Conservation (phyloP, 2,329 filamentous ascomycete genomes). For the Hymenoscyphus occultus region DNA sequence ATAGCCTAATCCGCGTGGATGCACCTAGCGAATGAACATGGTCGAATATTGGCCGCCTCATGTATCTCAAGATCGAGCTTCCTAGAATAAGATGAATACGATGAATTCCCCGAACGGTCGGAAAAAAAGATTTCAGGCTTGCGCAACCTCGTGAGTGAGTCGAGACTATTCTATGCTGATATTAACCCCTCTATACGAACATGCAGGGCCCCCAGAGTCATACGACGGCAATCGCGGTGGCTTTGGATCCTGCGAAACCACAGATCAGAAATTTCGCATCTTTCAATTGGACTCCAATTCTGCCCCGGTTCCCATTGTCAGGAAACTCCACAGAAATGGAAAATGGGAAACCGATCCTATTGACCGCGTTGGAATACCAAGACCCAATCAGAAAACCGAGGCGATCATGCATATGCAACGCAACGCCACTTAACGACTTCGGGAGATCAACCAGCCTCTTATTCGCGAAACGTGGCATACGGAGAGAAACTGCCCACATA, state of each 20-base stretch:
- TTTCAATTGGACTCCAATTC: conserved; percentile 16
- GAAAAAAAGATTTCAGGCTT: neutral
- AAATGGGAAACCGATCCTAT: conserved; percentile 7
- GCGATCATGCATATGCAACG: conserved; percentile 18
- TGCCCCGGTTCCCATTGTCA: conserved; percentile 18
- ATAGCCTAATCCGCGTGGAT: conserved; percentile 1
- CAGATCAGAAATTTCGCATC: neutral
- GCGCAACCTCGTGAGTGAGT: neutral
- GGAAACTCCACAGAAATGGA: conserved; percentile 8
- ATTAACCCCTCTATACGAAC: neutral
- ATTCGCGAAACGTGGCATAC: conserved; percentile 28
- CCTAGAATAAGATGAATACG: conserved; percentile 8
- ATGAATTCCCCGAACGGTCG: neutral
- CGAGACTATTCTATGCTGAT: neutral
- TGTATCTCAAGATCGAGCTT: conserved; percentile 18
- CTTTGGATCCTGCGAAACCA: neutral
- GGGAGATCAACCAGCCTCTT: conserved; percentile 18
- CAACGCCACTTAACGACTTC: conserved; percentile 16
- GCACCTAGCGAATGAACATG: conserved; percentile 12
- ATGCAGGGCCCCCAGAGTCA: neutral
- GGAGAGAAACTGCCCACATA: conserved; percentile 18
- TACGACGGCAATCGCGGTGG: conserved; percentile 5
- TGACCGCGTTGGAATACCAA: neutral
- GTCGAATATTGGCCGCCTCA: conserved; percentile 15
- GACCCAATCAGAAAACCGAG: conserved; percentile 19